These are phyloP conservation scores for Ophiorrhiza pumila DNA, from an alignment of 257 asterid species.

Conservation along the genomic window DNA sequence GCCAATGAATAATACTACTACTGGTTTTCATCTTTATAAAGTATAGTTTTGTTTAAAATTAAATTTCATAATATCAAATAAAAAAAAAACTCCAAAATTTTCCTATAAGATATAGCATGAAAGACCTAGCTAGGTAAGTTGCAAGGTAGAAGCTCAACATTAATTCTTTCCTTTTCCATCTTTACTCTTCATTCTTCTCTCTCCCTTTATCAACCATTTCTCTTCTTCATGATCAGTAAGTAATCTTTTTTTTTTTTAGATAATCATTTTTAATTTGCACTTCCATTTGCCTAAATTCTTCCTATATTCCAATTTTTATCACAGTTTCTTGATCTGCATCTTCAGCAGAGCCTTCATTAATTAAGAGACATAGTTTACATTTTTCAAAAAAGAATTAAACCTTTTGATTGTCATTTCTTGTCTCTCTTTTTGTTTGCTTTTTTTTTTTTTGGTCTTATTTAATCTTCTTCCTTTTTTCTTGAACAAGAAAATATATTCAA, in stretches of 20 bases:
- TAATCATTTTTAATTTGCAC: no score
- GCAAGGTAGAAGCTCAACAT: background rate
- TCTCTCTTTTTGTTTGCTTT: background rate
- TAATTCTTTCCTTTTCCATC: background rate
- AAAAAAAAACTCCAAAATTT: conserved; percentile 33
- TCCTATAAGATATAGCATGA: conserved; percentile 28
- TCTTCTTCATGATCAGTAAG: conserved; percentile 20
- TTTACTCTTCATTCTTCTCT: background rate
- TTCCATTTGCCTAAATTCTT: background rate
- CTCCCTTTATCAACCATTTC: background rate
- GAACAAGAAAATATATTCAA: conserved; percentile 25
- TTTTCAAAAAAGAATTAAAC: conserved; percentile 5
- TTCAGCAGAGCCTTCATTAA: background rate
- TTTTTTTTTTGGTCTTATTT: background rate
- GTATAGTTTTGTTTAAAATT: conserved; percentile 2
- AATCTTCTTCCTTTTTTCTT: conserved; percentile 12
- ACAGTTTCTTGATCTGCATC: conserved; percentile 16
- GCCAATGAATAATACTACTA: background rate
- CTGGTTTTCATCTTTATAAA: background rate
- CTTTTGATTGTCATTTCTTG: background rate
- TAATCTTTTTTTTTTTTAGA: conserved; percentile 6
- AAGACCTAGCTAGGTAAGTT: background rate
- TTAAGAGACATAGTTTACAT: conserved; percentile 10
- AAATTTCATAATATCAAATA: no score
- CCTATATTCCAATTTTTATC: conserved; percentile 21